Evolutionary conservation across 345 rosid genomes (phyloP), one percentile per base, ranked within the genome.

Genomic region (Populus tremula): DNA sequence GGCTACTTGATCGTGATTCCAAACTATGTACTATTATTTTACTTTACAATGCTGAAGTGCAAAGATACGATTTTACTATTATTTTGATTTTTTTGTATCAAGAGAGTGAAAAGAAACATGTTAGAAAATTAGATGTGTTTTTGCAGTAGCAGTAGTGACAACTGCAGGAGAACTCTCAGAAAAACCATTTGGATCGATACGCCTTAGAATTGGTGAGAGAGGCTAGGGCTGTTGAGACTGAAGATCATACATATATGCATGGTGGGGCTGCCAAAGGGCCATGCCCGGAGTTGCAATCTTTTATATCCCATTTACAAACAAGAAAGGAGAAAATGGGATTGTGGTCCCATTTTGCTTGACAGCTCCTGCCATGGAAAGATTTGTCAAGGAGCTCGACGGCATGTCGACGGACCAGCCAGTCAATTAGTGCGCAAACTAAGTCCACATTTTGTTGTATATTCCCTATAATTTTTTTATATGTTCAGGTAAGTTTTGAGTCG

Each of bases 151-250:
- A 31, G 33, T 84, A 25, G 71, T 81, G 12, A 50, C 88, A 9
- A 78, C 75, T 0, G 87, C 78, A 0, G 77, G 31, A 12, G 73
- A 79, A 9, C 59, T 85, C 2, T 7, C 33, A 0, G 43, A 23
- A 21, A 78, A 69, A 5, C 80, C 90, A 0, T 12, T 87, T 0
- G 84, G 77, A 20, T 88, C 77, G 61, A 88, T 4, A 33, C 5
- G 35, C 83, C 0, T 2, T 86, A 56, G 77, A 78, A 25, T 43
- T 85, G 53, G 76, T 80, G 2, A 82, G 76, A 41, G 76, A 85
- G 5, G 81, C 77, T 2, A 86, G 76, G 61, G 80, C 72, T 0
- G 66, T 43, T 1, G 72, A 81, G 31, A 68, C 12, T 2, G 71
- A 67, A 62, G 82, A 25, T 27, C 27, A 27, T 27, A 27, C 27